Conservation (phyloP, 2,329 filamentous ascomycete species). For the Botryotinia globosa region DNA sequence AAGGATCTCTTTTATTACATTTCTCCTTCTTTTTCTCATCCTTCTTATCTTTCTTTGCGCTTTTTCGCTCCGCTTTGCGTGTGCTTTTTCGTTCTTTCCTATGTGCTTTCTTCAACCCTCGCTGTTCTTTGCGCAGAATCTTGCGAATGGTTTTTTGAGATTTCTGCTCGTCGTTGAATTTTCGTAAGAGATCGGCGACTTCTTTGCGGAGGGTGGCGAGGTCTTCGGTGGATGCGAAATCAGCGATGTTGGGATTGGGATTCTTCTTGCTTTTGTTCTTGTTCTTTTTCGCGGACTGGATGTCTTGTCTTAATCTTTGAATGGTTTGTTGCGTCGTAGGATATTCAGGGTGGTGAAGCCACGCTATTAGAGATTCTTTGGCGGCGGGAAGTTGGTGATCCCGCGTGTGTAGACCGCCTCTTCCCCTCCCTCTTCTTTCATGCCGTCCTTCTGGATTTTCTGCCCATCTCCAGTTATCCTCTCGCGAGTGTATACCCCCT, state of each 20-base stretch:
- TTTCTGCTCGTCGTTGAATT: slow-evolving; percentile 46
- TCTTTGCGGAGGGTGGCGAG: slow-evolving; percentile 44
- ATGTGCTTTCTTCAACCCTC: slow-evolving; percentile 4
- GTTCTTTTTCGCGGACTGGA: slow-evolving; percentile 43
- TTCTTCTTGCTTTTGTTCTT: slow-evolving; percentile 29
- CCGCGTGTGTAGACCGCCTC: neutral
- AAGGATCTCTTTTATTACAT: neutral
- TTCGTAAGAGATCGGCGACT: slow-evolving; percentile 45
- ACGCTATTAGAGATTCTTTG: slow-evolving; percentile 46
- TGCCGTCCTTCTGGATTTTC: neutral
- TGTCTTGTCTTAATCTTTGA: slow-evolving; percentile 43
- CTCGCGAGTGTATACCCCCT: neutral
- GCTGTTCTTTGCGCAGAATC: slow-evolving; percentile 26
- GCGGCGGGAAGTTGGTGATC: slow-evolving; percentile 47
- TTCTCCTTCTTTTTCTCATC: slow-evolving; percentile 32
- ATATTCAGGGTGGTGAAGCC: slow-evolving; percentile 51
- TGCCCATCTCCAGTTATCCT: slow-evolving; percentile 11
- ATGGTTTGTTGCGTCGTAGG: slow-evolving; percentile 48
- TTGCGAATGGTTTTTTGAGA: slow-evolving; percentile 34
- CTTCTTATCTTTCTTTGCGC: slow-evolving; percentile 31
- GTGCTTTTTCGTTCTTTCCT: neutral
- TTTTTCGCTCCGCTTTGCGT: slow-evolving; percentile 16
- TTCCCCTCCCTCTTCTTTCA: slow-evolving; percentile 22
- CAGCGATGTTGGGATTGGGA: neutral
- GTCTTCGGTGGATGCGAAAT: slow-evolving; percentile 32